Percentiles rank a stretch among this genome's conserved stretches.
These are phyloP conservation scores for Vitis rupestris DNA, from an alignment of 164 flowering plant genomes.

Conservation along the genomic window DNA sequence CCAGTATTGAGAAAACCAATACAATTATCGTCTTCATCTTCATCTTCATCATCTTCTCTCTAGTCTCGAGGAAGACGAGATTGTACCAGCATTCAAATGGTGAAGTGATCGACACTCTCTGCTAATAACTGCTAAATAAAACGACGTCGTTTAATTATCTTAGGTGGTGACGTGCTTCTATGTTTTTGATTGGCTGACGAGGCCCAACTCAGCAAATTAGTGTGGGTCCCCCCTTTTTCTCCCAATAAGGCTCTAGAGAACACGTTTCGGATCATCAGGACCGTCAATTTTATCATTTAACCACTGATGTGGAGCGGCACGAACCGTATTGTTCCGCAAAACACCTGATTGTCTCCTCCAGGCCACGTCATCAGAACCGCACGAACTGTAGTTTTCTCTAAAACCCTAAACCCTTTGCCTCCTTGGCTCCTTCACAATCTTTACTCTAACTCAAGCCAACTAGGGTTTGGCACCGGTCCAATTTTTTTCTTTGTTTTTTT, in stretches of 20 bases:
- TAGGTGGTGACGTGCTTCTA: slow-evolving; percentile 22
- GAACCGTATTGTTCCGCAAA: no score
- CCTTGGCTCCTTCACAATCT: no score
- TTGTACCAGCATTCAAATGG: neutral
- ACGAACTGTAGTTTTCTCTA: neutral
- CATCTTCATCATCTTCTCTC: slow-evolving; percentile 17
- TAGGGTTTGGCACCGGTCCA: no score
- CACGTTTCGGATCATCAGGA: neutral
- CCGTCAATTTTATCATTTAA: no score
- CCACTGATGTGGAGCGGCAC: no score
- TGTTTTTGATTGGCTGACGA: slow-evolving; percentile 29
- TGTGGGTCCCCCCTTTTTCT: slow-evolving; percentile 9
- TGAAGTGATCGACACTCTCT: neutral
- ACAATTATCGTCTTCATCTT: slow-evolving; percentile 6
- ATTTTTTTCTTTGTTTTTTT: no score
- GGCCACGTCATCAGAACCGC: no score
- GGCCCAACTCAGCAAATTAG: no score
- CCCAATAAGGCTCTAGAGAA: slow-evolving; percentile 15
- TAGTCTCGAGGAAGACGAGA: neutral
- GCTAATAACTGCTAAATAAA: neutral
- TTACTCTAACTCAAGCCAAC: no score
- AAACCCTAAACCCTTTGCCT: neutral
- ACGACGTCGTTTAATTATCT: slow-evolving; percentile 4
- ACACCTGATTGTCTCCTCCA: no score
- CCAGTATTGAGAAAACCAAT: slow-evolving; percentile 15